Evolutionary conservation across 371 early-diverging fungal species (phyloP).

Genomic region (Syncephalastrum racemosum): DNA sequence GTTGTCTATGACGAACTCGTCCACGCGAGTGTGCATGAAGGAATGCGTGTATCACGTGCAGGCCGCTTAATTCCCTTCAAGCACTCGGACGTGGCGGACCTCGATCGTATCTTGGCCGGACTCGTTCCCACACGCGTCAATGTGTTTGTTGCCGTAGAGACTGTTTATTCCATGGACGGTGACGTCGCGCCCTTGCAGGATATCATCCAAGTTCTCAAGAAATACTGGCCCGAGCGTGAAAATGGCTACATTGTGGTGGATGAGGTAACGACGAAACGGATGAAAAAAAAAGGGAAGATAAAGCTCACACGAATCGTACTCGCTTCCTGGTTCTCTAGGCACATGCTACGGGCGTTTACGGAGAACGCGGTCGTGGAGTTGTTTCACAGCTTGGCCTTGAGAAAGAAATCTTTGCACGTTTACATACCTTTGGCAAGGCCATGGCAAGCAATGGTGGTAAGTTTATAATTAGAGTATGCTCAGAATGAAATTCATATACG

Average conservation of each 20-base stretch:
- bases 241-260: constrained; percentile 64
- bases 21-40: constrained; percentile 86
- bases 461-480: not conserved
- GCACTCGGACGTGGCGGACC: constrained; percentile 73
- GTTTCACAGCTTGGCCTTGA: constrained; percentile 64
- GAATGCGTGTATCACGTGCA: constrained; percentile 64
- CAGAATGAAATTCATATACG: not conserved
- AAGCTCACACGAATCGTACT: not conserved
- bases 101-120: constrained; percentile 31
- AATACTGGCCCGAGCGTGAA: constrained; percentile 44
- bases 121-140: constrained; percentile 27
- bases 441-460: constrained; percentile 81
- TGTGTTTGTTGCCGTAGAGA: constrained; percentile 74
- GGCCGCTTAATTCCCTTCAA: constrained; percentile 49
- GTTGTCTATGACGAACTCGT: constrained; percentile 74
- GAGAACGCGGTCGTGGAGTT: constrained; percentile 68
- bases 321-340: constrained; percentile 47
- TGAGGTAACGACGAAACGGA: constrained; percentile 46
- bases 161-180: constrained; percentile 88
- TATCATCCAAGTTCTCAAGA: constrained; percentile 53
- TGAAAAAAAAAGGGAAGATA: not conserved
- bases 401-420: constrained; percentile 67
- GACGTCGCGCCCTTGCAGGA: constrained; percentile 70
- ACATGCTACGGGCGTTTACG: constrained; percentile 81
- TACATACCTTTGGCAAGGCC: constrained; percentile 87